Conservation (phyloP, 2,329 filamentous ascomycete species). For the Ophiostoma triangulosporum region DNA sequence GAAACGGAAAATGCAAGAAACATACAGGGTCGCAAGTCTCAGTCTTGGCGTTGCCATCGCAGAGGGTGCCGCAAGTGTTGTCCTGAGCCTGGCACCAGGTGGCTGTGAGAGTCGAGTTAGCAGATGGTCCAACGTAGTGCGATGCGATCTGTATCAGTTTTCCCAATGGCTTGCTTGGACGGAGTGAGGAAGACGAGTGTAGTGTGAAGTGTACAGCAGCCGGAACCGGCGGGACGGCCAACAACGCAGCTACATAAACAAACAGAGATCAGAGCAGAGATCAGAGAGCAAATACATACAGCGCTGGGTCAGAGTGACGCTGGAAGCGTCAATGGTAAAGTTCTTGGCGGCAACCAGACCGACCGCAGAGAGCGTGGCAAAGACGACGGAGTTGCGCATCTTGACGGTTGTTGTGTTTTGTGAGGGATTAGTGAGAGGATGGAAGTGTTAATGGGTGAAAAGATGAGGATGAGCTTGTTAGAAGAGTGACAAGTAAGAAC, state of each 20-base stretch:
- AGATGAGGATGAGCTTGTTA: conserved; percentile 2
- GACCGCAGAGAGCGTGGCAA: conserved; percentile 30
- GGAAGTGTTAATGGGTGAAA: background rate
- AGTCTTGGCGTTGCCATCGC: conserved; percentile 22
- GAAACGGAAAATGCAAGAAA: conserved; percentile 2
- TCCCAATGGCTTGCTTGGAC: too few species aligned
- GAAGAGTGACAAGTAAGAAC: background rate
- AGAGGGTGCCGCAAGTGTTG: conserved; percentile 37
- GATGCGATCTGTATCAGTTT: too few species aligned
- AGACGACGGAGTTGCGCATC: conserved; percentile 29
- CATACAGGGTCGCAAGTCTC: conserved; percentile 37
- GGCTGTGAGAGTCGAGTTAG: conserved; percentile 21
- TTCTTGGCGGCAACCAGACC: conserved; percentile 27
- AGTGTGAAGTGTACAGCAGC: too few species aligned
- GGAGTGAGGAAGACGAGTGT: too few species aligned
- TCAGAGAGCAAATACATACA: conserved; percentile 23
- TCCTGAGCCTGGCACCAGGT: conserved; percentile 38
- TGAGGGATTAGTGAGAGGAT: background rate
- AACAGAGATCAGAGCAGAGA: conserved; percentile 5
- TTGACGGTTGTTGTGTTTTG: conserved; percentile 18
- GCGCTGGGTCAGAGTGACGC: conserved; percentile 22
- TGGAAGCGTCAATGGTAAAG: conserved; percentile 30
- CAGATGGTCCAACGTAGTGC: background rate
- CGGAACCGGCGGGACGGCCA: too few species aligned
- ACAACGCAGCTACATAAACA: conserved; percentile 2